Base-by-base conservation (phyloP, 805 yeast species). In the Saturnispora kantuleensis region DNA sequence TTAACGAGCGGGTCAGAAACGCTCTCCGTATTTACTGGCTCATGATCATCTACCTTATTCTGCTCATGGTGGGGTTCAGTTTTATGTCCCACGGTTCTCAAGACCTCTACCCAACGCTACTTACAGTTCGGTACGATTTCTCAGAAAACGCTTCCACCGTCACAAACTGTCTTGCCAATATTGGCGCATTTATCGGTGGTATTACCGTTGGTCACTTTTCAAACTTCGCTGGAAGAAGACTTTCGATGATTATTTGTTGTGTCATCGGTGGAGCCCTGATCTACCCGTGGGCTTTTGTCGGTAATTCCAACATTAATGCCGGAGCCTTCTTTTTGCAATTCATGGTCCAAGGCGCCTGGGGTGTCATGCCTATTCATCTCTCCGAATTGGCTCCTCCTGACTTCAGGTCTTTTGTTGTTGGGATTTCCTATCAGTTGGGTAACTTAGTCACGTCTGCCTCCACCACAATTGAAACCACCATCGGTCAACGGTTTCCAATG, bases 271-370 rank as follows among this genome's bases (percentile, higher is more conserved):
- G 81, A 50, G 77, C 78, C 1, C 59, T 78, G 53, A 69, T 78
- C 44, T 79, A 79, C 53, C 84, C 84, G 50, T 75, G 80, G 77
- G 79, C 77, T 1, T 75, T 68, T 61, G 55, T 74, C 54, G 46
- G 62, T 38, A 59, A 59, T 31, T 62, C 64, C 33, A 79, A 70
- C 15, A 70, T 74, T 47, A 71, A 73, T 51, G 81, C 79, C 0
- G 81, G 79, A 49, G 82, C 65, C 1, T 77, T 78, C 57, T 77
- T 75, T 62, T 60, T 78, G 47, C 84, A 78, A 55, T 74, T 74
- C 56, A 74, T 71, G 48, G 83, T 79, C 43, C 83, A 77, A 62
- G 84, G 84, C 53, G 77, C 79, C 18, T 79, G 82, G 80, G 84
- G 84, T 53, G 78, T 77, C 36, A 67, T 74, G 43, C 84, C 84